Conservation (phyloP, 2,329 filamentous ascomycete species). For the Fusarium incarnatum region DNA sequence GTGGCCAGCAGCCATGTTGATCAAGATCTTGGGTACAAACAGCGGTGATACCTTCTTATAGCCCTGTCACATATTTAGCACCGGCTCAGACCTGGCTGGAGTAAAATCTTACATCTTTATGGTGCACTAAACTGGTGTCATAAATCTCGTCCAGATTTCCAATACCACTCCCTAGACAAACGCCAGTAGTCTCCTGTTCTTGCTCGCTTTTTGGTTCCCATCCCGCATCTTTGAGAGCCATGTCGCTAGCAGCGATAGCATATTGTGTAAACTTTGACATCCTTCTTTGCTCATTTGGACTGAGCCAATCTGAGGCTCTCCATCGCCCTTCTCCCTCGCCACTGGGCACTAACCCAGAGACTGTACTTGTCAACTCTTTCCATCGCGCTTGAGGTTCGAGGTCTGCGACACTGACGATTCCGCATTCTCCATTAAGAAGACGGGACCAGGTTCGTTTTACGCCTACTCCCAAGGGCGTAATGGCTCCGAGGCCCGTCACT, state of each 20-base stretch:
- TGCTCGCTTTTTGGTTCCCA: constrained; percentile 74
- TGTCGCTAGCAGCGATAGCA: constrained; percentile 85
- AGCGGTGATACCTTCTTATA: constrained; percentile 93
- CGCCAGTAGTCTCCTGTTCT: constrained; percentile 81
- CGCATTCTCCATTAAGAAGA: constrained; percentile 82
- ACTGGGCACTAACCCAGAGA: constrained; percentile 83
- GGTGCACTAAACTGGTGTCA: constrained; percentile 80
- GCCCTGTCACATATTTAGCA: constrained; percentile 65
- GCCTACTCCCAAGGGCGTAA: constrained; percentile 86
- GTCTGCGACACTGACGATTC: constrained; percentile 78
- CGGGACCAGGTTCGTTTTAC: constrained; percentile 82
- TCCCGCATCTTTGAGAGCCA: constrained; percentile 85
- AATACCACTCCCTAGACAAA: constrained; percentile 95
- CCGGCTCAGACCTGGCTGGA: not conserved
- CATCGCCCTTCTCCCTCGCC: constrained; percentile 58
- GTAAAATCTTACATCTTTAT: constrained; percentile 71
- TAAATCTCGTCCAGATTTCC: constrained; percentile 94
- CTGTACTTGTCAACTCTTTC: constrained; percentile 80
- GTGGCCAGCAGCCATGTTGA: constrained; percentile 95
- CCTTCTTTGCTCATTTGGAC: constrained; percentile 70
- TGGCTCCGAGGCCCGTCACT: constrained; percentile 83
- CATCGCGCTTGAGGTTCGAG: constrained; percentile 70
- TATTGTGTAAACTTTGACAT: constrained; percentile 96
- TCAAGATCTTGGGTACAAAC: constrained; percentile 92
- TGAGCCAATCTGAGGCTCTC: constrained; percentile 66